Evolutionary conservation across 2,329 filamentous ascomycete genomes (phyloP), one percentile per base, ranked within the genome.

Genomic region (Neoscytalidium dimidiatum): DNA sequence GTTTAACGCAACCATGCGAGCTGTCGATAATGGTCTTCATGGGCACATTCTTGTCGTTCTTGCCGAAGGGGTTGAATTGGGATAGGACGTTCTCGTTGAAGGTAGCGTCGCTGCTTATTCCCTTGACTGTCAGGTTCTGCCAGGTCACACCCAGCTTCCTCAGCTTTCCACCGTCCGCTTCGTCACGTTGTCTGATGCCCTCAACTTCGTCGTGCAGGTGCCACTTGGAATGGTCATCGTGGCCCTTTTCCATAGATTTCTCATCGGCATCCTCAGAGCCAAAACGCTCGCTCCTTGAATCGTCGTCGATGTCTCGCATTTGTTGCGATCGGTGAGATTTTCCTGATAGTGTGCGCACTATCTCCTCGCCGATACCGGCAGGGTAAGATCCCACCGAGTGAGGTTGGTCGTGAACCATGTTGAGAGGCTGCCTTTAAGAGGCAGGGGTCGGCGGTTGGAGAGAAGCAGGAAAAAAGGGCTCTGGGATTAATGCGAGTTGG

Each of bases 1-100:
- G 63, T 68, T 89, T 88, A 64, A 88, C 86, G 1, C 58, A 63
- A 91, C 83, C 33, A 44, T 66, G 64, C n/a, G 64, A 66, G 41
- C 52, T 57, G 46, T 66, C 61, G 31, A 66, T 31, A 43, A 66
- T 66, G 21, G 53, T 66, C 53, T 66, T 66, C 49, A 66, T 33
- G 17, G 65, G 65, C 21, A 46, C 41, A 26, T 31, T 31, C 46
- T 56, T 49, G 23, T 41, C 19, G 4, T 43, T 31, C 35, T 60
- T 60, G 29, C 41, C 41, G 21, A 60, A 14, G 1, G 61, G 61
- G 33, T 66, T 63, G 64, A 48, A 63, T 23, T 66, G 64, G 7
- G 64, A 66, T 21, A 66, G 29, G 13, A 63, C 67, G 17, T 72
- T 66, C 19, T 66, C 64, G 35, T 66, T 62, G 49, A 66, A 62